Base-by-base conservation (phyloP, 129 eudicot genomes). In the Glebionis coronaria region DNA sequence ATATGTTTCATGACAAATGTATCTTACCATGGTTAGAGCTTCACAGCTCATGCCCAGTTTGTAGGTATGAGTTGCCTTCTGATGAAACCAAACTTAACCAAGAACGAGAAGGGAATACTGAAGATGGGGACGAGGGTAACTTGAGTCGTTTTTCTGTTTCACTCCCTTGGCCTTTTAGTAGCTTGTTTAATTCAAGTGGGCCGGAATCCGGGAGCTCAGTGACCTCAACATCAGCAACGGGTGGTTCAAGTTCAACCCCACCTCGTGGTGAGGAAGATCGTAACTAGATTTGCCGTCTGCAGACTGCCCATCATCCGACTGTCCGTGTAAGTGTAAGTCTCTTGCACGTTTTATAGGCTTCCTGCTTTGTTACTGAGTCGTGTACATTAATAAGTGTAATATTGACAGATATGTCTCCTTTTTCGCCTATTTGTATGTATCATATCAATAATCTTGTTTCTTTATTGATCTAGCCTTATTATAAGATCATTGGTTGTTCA, bases 1-100 rank as follows among this genome's bases (percentile, higher is more conserved):
- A 88, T 56, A 84, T 76, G 91, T 92, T 86, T 69, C 98, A 92
- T 59, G 69, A 84, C 50, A 71, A 51, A 11, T 92, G 98, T 75
- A 88, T 92, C 58, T 35, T 92, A 15, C 98, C 98, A 3, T 92
- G 98, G 98, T 81, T 92, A 3, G 94, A 88, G 80, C 87, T 85
- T 77, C 92, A 92, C 56, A 87, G 98, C 72, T 81, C 90, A 5
- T 92, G 98, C 74, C 98, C 98, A 0, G 87, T 92, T 31, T 92
- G 98, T 59, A 78, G 98, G 78, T 64, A 76, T 61, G 82, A 80
- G 72, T 76, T 92, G 65, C 97, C 97, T 53, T 76, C 81, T 27
- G 95, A 87, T 25, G 92, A 84, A 76, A 78, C 92, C 6, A 84
- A 82, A 76, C 71, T 74, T 19, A 69, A 68, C 31, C 73, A 67